Evolutionary conservation across 139 green algal genomes (phyloP).

Genomic region (Bryopsis sp.): DNA sequence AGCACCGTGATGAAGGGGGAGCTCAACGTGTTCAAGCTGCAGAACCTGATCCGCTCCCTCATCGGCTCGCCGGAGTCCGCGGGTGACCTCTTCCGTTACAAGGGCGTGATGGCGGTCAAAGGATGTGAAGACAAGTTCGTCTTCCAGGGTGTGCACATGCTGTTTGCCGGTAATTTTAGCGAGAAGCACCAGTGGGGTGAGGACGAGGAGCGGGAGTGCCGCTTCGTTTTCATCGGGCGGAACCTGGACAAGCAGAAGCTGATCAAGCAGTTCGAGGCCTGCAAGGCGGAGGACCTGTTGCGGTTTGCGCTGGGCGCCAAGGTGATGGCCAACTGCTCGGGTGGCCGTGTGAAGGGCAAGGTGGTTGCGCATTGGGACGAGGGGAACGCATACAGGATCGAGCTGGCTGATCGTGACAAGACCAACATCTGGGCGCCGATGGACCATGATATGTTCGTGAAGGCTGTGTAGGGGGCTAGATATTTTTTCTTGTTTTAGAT

Average conservation of each 20-base stretch:
- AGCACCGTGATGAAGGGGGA: conserved; percentile 73
- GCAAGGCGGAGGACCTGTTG: conserved; percentile 49
- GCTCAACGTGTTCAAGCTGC: conserved; percentile 86
- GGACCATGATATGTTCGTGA: no score
- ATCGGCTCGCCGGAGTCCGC: conserved; percentile 69
- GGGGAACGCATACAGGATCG: no score
- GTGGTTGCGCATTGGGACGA: no score
- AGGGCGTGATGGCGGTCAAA: conserved; percentile 80
- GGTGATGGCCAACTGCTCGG: no score
- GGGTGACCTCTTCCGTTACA: conserved; percentile 88
- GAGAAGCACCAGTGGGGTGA: conserved; percentile 48
- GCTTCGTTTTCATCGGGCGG: conserved; percentile 77
- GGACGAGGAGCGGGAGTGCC: conserved; percentile 50
- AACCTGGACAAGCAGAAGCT: conserved; percentile 64
- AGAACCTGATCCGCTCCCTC: conserved; percentile 87
- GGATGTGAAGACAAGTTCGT: conserved; percentile 70
- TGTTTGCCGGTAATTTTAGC: conserved; percentile 59
- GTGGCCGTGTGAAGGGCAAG: no score
- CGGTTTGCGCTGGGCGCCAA: no score
- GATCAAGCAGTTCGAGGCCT: conserved; percentile 61
- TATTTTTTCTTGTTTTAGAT: no score
- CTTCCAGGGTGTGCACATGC: conserved; percentile 81
- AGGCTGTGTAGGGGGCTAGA: no score
- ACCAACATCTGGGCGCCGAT: no score
- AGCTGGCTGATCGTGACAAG: no score